These are phyloP conservation scores for Citrullus amarus DNA, from an alignment of 306 rosid species.

Conservation along the genomic window DNA sequence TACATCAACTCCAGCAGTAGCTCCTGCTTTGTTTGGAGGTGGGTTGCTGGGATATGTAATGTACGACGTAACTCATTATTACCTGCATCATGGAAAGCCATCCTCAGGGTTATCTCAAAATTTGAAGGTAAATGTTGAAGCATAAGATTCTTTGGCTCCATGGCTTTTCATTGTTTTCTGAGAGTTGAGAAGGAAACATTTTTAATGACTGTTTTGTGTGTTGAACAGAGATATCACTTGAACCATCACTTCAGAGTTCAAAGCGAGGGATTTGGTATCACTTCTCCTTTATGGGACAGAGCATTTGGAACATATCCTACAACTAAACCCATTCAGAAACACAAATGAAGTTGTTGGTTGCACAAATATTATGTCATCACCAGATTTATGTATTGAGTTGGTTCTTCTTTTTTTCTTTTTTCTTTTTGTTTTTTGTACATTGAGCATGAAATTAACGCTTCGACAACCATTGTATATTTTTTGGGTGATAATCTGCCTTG, in stretches of 20 bases:
- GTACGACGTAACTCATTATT: slow-evolving; percentile 28
- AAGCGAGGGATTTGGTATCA: slow-evolving; percentile 25
- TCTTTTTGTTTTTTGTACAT: neutral
- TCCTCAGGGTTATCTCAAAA: slow-evolving; percentile 12
- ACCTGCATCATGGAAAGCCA: slow-evolving; percentile 33
- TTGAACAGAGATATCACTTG: slow-evolving; percentile 22
- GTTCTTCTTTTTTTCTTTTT: neutral
- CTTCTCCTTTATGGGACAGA: slow-evolving; percentile 28
- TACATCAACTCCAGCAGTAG: slow-evolving; percentile 11
- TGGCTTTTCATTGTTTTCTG: neutral
- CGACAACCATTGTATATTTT: neutral
- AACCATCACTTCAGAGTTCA: slow-evolving; percentile 26
- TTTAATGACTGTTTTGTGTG: neutral
- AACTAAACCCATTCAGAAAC: slow-evolving; percentile 4
- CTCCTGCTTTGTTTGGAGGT: slow-evolving; percentile 27
- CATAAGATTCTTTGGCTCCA: neutral
- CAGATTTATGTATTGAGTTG: neutral
- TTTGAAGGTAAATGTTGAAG: slow-evolving; percentile 12
- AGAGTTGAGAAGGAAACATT: neutral
- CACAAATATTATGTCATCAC: neutral
- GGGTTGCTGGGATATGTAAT: slow-evolving; percentile 22
- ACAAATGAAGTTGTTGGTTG: neutral
- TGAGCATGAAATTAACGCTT: neutral
- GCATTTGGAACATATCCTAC: slow-evolving; percentile 26
- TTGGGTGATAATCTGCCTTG: neutral